Base-by-base conservation (phyloP, 371 early-diverging fungal species). In the Mucor indicus region DNA sequence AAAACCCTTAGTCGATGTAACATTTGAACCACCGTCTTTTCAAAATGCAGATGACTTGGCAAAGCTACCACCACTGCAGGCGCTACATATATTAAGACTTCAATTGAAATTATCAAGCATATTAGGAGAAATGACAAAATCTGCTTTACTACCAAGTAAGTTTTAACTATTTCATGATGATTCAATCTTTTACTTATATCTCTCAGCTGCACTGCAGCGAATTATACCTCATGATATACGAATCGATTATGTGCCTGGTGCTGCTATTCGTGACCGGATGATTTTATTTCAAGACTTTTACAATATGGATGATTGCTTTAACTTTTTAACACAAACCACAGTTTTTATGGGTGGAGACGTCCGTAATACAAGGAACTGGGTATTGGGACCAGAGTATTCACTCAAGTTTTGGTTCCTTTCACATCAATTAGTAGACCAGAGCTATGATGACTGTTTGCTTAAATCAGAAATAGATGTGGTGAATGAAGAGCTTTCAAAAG, bases 301-400 rank as follows among this genome's bases (percentile, higher is more conserved):
- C 35, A 57, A 74, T 22, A 36, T 55, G 10, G 66, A 69, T 44
- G 75, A 74, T 24, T 64, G 64, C 29, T 69, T 74, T 40, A 64
- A 79, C 24, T 44, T 61, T 1, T 40, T 79, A 30, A 58, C 75
- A 1, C 67, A 53, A 27, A 60, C 54, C 7, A 62, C 77, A 1
- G 61, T 64, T n/a, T 81, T 79, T 39, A 63, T 61, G 29, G 75
- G 75, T 1, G 82, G 82, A n/a, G 75, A 76, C 38, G 56, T 72
- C 15, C 42, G 72, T 7, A 69, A 73, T 41, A 48, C 64, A 1
- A 53, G 62, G 24, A 79, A 73, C 35, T 81, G 82, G 82, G 53
- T 55, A 12, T 30, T 72, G 3, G 67, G 63, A 13, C 61, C 62
- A 7, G 44, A 43, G 1, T 77, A 77, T 49, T 65, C 74, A 33